phyloP scores from a whole-genome alignment of 306 rosid genomes.

The Prinsepia uniflora region DNA sequence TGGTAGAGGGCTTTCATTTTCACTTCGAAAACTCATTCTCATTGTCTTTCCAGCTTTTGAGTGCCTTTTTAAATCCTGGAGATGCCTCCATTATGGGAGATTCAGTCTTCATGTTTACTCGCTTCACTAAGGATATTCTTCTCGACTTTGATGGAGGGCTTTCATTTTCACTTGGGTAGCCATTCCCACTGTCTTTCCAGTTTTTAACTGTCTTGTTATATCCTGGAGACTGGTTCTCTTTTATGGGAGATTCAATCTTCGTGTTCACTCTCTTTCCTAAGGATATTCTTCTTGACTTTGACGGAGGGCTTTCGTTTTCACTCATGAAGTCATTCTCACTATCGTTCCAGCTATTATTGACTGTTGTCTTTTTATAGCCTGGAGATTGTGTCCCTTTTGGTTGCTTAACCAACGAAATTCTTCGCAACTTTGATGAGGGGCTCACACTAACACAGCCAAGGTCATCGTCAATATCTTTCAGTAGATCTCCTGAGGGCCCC shows the following conservation, averaged over 20 bases:
- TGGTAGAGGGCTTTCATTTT: slow-evolving; percentile 42
- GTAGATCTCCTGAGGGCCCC: slow-evolving; percentile 25
- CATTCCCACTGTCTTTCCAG: slow-evolving; percentile 29
- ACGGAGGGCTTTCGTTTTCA: too few relatives aligned
- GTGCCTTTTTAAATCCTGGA: slow-evolving; percentile 27
- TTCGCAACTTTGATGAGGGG: slow-evolving; percentile 49
- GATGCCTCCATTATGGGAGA: slow-evolving; percentile 32
- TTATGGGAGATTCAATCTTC: not conserved
- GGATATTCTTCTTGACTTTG: too few relatives aligned
- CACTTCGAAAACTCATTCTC: slow-evolving; percentile 37
- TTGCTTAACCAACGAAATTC: slow-evolving; percentile 45
- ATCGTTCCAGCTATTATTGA: too few relatives aligned
- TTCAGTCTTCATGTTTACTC: slow-evolving; percentile 34
- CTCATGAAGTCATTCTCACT: too few relatives aligned
- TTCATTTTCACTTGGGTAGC: slow-evolving; percentile 38
- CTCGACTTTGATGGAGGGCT: slow-evolving; percentile 45
- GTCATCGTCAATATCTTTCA: slow-evolving; percentile 19
- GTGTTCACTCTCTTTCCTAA: too few relatives aligned
- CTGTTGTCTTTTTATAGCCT: slow-evolving; percentile 22
- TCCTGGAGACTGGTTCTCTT: slow-evolving; percentile 27
- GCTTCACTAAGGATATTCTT: slow-evolving; percentile 43
- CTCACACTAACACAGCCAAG: slow-evolving; percentile 38
- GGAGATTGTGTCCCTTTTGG: slow-evolving; percentile 27
- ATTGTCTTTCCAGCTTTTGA: slow-evolving; percentile 22
- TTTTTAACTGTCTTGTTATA: slow-evolving; percentile 21